Evolutionary conservation across 129 eudicot species (phyloP).

Genomic region (Lactuca sativa): DNA sequence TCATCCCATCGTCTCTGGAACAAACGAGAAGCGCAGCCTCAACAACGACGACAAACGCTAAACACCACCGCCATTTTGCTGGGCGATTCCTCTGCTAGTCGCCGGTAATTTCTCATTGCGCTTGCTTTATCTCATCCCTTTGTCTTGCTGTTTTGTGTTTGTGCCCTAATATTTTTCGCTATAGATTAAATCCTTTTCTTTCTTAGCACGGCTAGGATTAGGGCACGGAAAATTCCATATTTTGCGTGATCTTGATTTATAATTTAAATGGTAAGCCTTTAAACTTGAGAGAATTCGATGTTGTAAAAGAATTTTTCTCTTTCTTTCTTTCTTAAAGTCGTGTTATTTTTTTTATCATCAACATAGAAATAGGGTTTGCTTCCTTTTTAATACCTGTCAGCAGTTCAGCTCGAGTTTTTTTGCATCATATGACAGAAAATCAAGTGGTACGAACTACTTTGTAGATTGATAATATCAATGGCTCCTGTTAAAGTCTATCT

Average conservation of each 20-base stretch:
- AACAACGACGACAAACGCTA: constrained; percentile 16
- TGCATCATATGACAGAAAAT: not conserved
- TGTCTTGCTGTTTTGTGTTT: not conserved
- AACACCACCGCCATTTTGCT: constrained; percentile 26
- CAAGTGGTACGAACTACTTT: constrained; percentile 13
- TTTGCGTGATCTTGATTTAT: constrained; percentile 14
- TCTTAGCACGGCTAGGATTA: constrained; percentile 22
- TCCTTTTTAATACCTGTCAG: not conserved
- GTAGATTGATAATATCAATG: not conserved
- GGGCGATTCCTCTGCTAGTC: constrained; percentile 19
- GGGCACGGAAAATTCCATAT: constrained; percentile 17
- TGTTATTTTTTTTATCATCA: not conserved
- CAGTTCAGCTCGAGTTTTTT: not conserved
- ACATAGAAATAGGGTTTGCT: constrained; percentile 32
- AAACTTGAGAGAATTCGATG: constrained; percentile 9
- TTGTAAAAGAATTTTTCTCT: not conserved
- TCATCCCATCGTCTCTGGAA: constrained; percentile 27
- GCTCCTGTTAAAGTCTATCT: not conserved
- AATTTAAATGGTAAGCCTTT: constrained; percentile 4
- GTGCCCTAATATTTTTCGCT: constrained; percentile 10
- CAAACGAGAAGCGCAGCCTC: constrained; percentile 26
- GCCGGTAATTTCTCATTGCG: constrained; percentile 23
- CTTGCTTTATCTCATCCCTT: constrained; percentile 1
- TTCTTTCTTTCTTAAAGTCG: constrained; percentile 10
- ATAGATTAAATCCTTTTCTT: not conserved